Evolutionary conservation across 108 stramenopile genomes (phyloP).

Genomic region (Parietichytrium sp.): DNA sequence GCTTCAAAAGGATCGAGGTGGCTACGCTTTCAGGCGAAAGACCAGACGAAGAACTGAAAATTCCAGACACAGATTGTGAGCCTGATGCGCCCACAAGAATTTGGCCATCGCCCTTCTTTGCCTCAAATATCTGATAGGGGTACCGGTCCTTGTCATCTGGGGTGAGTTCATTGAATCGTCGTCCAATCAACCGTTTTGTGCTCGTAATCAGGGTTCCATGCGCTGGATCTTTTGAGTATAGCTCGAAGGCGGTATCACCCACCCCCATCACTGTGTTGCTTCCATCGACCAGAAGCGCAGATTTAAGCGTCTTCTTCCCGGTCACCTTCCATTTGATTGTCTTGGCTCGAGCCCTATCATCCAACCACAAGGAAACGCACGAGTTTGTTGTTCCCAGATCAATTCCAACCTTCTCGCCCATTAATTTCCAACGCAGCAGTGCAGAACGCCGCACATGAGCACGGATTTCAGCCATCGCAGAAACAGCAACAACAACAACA

Average conservation of each 20-base stretch:
- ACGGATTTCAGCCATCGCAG: no score
- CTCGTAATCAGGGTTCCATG: neutral
- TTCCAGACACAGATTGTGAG: no score
- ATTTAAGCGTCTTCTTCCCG: neutral
- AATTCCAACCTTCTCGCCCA: slow-evolving; percentile 15
- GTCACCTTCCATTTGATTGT: slow-evolving; percentile 26
- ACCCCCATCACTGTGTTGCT: neutral
- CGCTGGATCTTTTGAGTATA: neutral
- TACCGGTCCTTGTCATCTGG: neutral
- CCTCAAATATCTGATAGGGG: neutral
- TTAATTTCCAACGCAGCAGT: no score
- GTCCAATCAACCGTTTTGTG: neutral
- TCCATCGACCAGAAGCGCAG: neutral
- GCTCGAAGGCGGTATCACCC: neutral
- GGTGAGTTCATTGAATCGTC: neutral
- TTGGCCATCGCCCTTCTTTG: neutral
- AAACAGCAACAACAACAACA: no score
- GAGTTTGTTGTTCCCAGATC: slow-evolving; percentile 28
- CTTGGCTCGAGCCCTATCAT: neutral
- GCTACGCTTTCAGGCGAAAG: slow-evolving; percentile 16
- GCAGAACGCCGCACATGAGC: no score
- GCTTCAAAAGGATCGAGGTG: neutral
- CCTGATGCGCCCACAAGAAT: neutral
- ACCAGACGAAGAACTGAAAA: no score
- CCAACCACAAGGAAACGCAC: slow-evolving; percentile 30